A percentile compares a stretch with the other conserved stretches of the same genome.
phyloP scores from a whole-genome alignment of 148 eudicot genomes.

The Tetragonia tetragonoides region DNA sequence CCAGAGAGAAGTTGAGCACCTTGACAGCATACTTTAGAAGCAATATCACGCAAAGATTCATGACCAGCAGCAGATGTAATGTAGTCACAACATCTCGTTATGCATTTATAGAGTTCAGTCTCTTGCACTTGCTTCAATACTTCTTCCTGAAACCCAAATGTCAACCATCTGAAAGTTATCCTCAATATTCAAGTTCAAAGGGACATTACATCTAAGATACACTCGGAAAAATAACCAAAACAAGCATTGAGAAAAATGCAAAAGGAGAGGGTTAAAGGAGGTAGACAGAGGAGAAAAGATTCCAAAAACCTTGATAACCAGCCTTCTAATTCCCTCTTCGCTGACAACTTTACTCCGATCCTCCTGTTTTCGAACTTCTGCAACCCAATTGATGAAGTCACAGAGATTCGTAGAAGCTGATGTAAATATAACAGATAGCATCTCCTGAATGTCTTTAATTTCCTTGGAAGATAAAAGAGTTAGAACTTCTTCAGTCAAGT shows the following conservation, averaged over 20 bases:
- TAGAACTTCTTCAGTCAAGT: conserved; percentile 37
- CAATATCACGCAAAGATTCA: conserved; percentile 33
- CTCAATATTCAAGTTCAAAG: conserved; percentile 6
- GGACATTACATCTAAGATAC: background rate
- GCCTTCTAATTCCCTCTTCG: conserved; percentile 41
- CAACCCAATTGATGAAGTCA: conserved; percentile 46
- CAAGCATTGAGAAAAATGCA: background rate
- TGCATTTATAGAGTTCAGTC: conserved; percentile 34
- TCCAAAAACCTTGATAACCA: conserved; percentile 35
- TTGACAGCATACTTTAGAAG: conserved; percentile 38
- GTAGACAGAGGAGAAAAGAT: too few relatives aligned
- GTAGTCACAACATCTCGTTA: conserved; percentile 19
- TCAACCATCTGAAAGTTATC: background rate
- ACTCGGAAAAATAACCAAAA: background rate
- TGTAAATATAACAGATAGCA: conserved; percentile 33
- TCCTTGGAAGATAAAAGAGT: conserved; percentile 34
- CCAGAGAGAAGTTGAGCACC: conserved; percentile 41
- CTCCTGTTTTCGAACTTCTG: conserved; percentile 43
- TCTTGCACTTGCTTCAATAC: conserved; percentile 45
- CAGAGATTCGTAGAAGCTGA: conserved; percentile 36
- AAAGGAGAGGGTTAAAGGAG: background rate
- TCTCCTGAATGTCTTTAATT: conserved; percentile 34
- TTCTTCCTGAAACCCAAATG: conserved; percentile 40
- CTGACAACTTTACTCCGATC: conserved; percentile 27
- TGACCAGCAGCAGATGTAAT: conserved; percentile 14